Base-by-base conservation (phyloP, 345 rosid genomes). In the Aethionema arabicum region DNA sequence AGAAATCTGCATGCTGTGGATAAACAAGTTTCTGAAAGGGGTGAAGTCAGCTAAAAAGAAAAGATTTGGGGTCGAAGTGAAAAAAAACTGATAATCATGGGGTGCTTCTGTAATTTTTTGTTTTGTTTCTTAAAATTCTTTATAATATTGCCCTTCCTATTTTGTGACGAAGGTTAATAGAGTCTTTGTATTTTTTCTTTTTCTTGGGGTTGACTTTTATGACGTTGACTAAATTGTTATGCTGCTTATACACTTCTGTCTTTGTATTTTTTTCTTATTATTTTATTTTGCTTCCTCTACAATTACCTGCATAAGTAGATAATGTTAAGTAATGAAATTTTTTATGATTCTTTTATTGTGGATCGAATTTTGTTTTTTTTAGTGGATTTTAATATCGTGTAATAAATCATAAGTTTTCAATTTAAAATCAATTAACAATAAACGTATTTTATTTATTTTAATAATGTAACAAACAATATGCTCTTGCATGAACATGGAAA, bases 1-100 rank as follows among this genome's bases (percentile, higher is more conserved):
- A 69, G 64, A 75, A 66, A 50, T 75, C 78, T 39, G 78, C 72
- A 31, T 74, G 76, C 58, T 45, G 64, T 59, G 48, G 76, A 67
- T 74, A 63, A 50, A 53, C n/a, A 56, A 64, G n/a, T 21, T 36
- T 42, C 21, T 30, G 5, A 12, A 53, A 47, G 10, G 44, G 44
- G n/a, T 39, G 30, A 63, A 57, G 58, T 51, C 16, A 49, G 65
- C 48, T 3, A 31, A 13, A 7, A 14, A 39, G 12, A n/a, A 35
- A 53, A 62, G 12, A 30, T 38, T 38, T 45, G 63, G 13, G 14
- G n/a, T 12, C 63, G 57, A 63, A 33, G 42, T 54, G 16, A 46
- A 49, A 32, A 5, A 46, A 46, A 48, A 63, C 59, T 42, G 56
- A 70, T 38, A 33, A 7, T 70, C 58, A 40, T 33, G 27, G 43